Percentiles rank a stretch among this genome's conserved stretches.
phyloP scores from a whole-genome alignment of 805 yeast genomes.

The Hemisphaericaspora nanyangensis region DNA sequence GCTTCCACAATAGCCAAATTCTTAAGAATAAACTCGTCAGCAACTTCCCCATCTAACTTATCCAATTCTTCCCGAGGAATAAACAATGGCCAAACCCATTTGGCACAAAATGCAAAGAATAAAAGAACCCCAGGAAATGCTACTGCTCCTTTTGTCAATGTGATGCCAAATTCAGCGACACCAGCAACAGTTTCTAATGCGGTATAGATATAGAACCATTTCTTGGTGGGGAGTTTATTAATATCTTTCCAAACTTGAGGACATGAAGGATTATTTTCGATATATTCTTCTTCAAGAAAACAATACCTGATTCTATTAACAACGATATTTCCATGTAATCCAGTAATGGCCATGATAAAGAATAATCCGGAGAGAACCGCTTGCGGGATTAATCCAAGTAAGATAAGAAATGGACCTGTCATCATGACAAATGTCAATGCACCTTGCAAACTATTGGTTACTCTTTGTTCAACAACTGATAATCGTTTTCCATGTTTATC shows the following conservation, averaged over 20 bases:
- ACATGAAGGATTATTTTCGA: slow-evolving; percentile 32
- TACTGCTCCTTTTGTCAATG: slow-evolving; percentile 84
- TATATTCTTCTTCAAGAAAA: slow-evolving; percentile 50
- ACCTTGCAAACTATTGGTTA: slow-evolving; percentile 84
- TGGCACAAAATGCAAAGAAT: slow-evolving; percentile 61
- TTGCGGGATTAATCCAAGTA: slow-evolving; percentile 84
- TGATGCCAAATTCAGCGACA: slow-evolving; percentile 78
- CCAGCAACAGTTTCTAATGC: slow-evolving; percentile 61
- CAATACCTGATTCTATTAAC: slow-evolving; percentile 59
- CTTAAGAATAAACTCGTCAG: slow-evolving; percentile 51
- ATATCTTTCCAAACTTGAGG: slow-evolving; percentile 31
- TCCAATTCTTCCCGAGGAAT: slow-evolving; percentile 61
- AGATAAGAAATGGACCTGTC: slow-evolving; percentile 81
- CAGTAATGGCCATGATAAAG: slow-evolving; percentile 88
- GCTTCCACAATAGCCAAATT: slow-evolving; percentile 29
- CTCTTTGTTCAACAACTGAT: slow-evolving; percentile 82
- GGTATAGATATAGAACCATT: slow-evolving; percentile 55
- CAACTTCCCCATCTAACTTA: slow-evolving; percentile 63
- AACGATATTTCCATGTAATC: slow-evolving; percentile 65
- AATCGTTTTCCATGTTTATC: slow-evolving; percentile 36
- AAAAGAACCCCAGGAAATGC: slow-evolving; percentile 89
- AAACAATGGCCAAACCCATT: slow-evolving; percentile 54
- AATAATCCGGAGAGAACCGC: slow-evolving; percentile 90
- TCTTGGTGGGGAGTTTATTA: slow-evolving; percentile 25
- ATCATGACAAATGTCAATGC: slow-evolving; percentile 78